phyloP scores from a whole-genome alignment of 495 filamentous ascomycete genomes.

The Xanthoparmelia taractica region DNA sequence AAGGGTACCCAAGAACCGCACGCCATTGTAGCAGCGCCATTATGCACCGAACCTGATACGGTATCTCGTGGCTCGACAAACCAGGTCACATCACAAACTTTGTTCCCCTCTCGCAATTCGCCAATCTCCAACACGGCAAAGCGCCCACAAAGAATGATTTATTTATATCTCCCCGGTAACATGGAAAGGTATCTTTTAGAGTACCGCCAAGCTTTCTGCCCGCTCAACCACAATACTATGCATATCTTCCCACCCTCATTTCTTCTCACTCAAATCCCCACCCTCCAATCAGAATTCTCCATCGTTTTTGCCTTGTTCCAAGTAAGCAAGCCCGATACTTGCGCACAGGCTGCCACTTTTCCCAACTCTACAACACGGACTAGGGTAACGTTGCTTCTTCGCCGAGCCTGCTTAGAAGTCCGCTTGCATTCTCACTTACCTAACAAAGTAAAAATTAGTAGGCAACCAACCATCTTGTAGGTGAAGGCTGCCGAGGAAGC shows the following conservation, averaged over 20 bases:
- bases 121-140: not conserved
- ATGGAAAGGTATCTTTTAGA: constrained; percentile 1
- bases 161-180: not conserved
- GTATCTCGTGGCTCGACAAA: not conserved
- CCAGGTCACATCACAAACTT: not conserved
- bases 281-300: not conserved
- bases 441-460: not conserved
- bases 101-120: not conserved
- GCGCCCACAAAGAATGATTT: too few species aligned
- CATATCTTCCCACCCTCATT: not conserved
- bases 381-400: not conserved
- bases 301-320: not conserved
- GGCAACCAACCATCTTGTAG: not conserved
- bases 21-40: not conserved
- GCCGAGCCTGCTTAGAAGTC: not conserved
- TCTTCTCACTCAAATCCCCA: not conserved
- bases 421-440: not conserved
- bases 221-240: not conserved
- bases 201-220: constrained; percentile 3
- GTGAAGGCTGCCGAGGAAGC: not conserved
- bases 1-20: not conserved
- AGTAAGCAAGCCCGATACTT: not conserved
- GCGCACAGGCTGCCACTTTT: not conserved
- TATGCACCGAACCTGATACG: not conserved
- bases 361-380: not conserved